A percentile compares a stretch with the other conserved stretches of the same genome.
Evolutionary conservation across 2,329 filamentous ascomycete species (phyloP).

Genomic region (Sclerotinia nivalis): DNA sequence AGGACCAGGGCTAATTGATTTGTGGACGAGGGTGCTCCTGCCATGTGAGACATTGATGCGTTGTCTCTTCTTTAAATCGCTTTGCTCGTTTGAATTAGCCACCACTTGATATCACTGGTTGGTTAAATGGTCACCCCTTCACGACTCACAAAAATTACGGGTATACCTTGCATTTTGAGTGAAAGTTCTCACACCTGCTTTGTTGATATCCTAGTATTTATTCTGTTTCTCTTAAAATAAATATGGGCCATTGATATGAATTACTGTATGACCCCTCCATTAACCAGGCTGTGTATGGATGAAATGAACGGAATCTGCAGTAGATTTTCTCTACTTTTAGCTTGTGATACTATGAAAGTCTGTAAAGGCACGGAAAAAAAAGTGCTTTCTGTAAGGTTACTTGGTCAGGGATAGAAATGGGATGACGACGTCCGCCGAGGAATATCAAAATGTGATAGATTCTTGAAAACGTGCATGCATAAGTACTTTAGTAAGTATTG

Average conservation of each 20-base stretch:
- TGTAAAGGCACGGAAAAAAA: slow-evolving; percentile 4
- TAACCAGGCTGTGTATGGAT: slow-evolving; percentile 5
- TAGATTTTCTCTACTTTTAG: not conserved
- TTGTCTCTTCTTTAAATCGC: slow-evolving; percentile 28
- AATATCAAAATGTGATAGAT: slow-evolving; percentile 3
- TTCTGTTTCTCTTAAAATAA: slow-evolving; percentile 1
- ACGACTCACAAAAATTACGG: not conserved
- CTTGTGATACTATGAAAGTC: not conserved
- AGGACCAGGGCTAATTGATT: slow-evolving; percentile 13
- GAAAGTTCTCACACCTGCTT: not conserved
- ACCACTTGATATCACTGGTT: slow-evolving; percentile 11
- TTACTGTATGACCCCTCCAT: slow-evolving; percentile 7
- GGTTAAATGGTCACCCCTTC: slow-evolving; percentile 5
- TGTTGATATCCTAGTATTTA: not conserved
- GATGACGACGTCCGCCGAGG: slow-evolving; percentile 3
- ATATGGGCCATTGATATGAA: slow-evolving; percentile 5
- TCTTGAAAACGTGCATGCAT: slow-evolving; percentile 7
- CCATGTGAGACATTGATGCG: slow-evolving; percentile 39
- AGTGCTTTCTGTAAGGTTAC: not conserved
- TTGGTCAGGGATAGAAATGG: slow-evolving; percentile 4
- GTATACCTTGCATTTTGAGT: not conserved
- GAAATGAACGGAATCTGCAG: not conserved
- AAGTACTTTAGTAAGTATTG: not conserved
- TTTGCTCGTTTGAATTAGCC: slow-evolving; percentile 18
- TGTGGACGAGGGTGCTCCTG: slow-evolving; percentile 15